Base-by-base conservation (phyloP, 768 basidiomycete genomes). In the Sporobolomyces roseus region DNA sequence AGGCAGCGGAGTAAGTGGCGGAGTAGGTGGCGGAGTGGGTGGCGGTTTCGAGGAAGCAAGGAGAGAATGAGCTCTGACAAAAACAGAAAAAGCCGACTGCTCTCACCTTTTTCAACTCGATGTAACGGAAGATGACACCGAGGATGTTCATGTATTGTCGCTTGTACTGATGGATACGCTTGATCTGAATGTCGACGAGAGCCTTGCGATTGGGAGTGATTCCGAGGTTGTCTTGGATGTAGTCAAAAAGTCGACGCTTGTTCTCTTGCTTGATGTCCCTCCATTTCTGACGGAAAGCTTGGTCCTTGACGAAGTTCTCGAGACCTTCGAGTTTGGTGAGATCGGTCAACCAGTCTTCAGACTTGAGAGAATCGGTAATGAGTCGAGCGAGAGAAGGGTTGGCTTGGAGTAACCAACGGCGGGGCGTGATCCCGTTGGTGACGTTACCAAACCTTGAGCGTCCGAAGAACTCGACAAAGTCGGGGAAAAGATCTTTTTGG, bases 131-230 rank as follows among this genome's bases (percentile, higher is more conserved):
- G 70, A 93, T 85, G 66, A 93, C 88, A 56, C 88, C 89, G 56
- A 98, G 83, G 74, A 96, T 91, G 79, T 97, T 98, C 77, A 98
- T 81, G 2, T 88, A 90, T 83, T 99, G 94, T 64, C 96, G 88
- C 86, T 91, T 92, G 76, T 90, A 94, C 80, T 97, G 41, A 19
- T 35, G 33, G 29, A 29, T 25, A 7, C 63, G 43, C 35, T 83
- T 75, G 91, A 89, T 79, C 91, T 91, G n/a, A 2, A 93, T 87
- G 78, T 93, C 91, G 71, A 90, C 92, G 83, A 93, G 82, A 21
- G 90, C 90, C 6, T 68, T 50, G 84, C 80, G 43, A 75, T 89
- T 86, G 60, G 93, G 81, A 36, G 77, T 83, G 60, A 91, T 76
- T 21, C 91, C 89, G 25, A 93, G 80, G 0, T 84, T 88, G 4